phyloP scores from a whole-genome alignment of 176 grass and related monocot species.

The Thinopyrum elongatum region DNA sequence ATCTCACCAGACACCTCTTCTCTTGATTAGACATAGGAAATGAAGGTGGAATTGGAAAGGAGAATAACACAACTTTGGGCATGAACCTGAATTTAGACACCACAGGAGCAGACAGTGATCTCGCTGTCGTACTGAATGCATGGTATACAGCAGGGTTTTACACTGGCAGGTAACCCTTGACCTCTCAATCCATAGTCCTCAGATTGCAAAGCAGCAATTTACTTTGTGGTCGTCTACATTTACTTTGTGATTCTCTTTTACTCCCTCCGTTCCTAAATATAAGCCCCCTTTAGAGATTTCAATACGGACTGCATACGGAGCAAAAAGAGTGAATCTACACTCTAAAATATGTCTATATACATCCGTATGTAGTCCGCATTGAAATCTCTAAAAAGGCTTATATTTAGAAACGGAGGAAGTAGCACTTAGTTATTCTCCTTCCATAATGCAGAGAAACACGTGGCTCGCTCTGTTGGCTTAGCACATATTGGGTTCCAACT shows the following conservation, averaged over 20 bases:
- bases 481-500: background rate
- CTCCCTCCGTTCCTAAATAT: too few species aligned
- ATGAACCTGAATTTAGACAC: slow-evolving; percentile 26
- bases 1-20: slow-evolving; percentile 1
- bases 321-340: too few species aligned
- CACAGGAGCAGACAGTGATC: slow-evolving; percentile 46
- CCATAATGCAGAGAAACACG: background rate
- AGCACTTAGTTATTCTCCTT: background rate
- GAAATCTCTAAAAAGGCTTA: too few species aligned
- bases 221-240: background rate
- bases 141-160: slow-evolving; percentile 91
- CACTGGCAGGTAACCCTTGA: slow-evolving; percentile 63
- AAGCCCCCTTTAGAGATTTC: too few species aligned
- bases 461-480: background rate
- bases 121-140: slow-evolving; percentile 65
- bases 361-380: too few species aligned
- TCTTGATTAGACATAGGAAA: slow-evolving; percentile 8
- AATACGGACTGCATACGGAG: too few species aligned
- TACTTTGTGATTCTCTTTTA: background rate
- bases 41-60: slow-evolving; percentile 34
- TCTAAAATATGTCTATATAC: too few species aligned
- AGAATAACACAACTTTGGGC: slow-evolving; percentile 30
- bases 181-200: background rate
- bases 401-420: too few species aligned
- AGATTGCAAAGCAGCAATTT: background rate